Base-by-base conservation (phyloP, 352 stramenopile genomes). In the Phytopythium chamaehyphon region DNA sequence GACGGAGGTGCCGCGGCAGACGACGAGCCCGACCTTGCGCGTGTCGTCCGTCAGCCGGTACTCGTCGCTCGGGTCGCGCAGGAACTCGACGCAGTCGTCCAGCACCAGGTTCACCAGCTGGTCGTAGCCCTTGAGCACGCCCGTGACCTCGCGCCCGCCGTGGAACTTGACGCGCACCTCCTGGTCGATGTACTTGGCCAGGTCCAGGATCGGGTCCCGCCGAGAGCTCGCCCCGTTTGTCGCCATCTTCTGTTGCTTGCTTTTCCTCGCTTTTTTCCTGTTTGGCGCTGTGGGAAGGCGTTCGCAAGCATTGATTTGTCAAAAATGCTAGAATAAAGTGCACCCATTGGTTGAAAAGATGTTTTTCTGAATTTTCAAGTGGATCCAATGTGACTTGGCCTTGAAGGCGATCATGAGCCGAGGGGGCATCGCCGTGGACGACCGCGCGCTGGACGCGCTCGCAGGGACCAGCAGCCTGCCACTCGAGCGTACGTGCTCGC, bases 71-170 rank as follows among this genome's bases (percentile, higher is more conserved):
- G 88, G 76, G 65, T 97, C 90, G 73, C 94, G 83, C 60, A 98
- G 43, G 63, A 93, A 98, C 77, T 98, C 96, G 52, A 98, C 73
- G 61, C 90, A 96, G 63, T 98, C 92, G 59, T 98, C 96, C 47
- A 98, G 81, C 42, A 98, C 96, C 38, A 98, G 80, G 81, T 98
- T 98, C 36, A 98, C 92, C 33, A 98, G 73, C 62, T 98, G 89
- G 69, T 98, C 96, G 73, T 98, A 98, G 52, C 96, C 96, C 65
- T 96, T 96, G 38, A 98, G 74, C 40, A 87, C 83, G 52, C 95
- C 96, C 52, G 85, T 75, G 15, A 98, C 75, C 68, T 98, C 93
- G 52, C 94, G 72, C 0, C 95, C 95, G 23, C 94, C 95, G 35
- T 97, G 76, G 55, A 97, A 98, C 71, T 98, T 97, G 40, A 98